Evolutionary conservation across 2,329 filamentous ascomycete species (phyloP).

Genomic region (Fusarium sp.): DNA sequence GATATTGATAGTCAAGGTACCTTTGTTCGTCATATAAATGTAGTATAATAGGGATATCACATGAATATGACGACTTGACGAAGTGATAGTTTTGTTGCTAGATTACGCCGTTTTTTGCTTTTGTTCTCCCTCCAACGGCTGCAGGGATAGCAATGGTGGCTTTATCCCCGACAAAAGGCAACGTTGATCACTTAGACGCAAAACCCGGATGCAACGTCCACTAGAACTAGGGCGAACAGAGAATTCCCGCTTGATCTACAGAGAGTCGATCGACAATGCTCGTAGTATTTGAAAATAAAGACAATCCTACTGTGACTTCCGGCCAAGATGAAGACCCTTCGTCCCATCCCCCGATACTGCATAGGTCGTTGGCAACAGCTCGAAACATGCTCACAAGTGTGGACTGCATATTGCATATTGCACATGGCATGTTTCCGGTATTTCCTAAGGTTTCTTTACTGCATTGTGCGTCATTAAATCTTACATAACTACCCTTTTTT

Average conservation of each 20-base stretch:
- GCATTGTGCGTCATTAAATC: conserved; percentile 14
- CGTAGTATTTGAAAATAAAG: neutral
- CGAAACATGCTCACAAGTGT: conserved; percentile 17
- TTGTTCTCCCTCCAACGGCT: neutral
- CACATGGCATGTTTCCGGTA: conserved; percentile 15
- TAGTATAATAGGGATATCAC: conserved; percentile 17
- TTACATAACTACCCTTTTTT: neutral
- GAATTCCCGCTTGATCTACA: conserved; percentile 26
- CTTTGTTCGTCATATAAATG: conserved; percentile 22
- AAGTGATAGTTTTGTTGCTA: neutral
- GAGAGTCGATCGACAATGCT: conserved; percentile 19
- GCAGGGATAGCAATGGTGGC: conserved; percentile 4
- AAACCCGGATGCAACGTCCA: conserved; percentile 12
- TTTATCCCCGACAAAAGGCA: conserved; percentile 18
- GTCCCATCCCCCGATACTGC: neutral
- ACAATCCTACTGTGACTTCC: conserved; percentile 3
- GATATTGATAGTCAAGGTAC: conserved; percentile 11
- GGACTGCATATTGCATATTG: neutral
- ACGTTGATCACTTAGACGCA: conserved; percentile 25
- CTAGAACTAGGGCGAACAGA: conserved; percentile 3
- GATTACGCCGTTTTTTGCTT: conserved; percentile 5
- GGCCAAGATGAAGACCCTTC: conserved; percentile 12
- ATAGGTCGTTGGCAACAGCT: neutral
- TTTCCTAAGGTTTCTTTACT: conserved; percentile 12
- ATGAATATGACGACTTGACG: conserved; percentile 2